Base-by-base conservation (phyloP, 768 basidiomycete genomes). In the Lentinula edodes region DNA sequence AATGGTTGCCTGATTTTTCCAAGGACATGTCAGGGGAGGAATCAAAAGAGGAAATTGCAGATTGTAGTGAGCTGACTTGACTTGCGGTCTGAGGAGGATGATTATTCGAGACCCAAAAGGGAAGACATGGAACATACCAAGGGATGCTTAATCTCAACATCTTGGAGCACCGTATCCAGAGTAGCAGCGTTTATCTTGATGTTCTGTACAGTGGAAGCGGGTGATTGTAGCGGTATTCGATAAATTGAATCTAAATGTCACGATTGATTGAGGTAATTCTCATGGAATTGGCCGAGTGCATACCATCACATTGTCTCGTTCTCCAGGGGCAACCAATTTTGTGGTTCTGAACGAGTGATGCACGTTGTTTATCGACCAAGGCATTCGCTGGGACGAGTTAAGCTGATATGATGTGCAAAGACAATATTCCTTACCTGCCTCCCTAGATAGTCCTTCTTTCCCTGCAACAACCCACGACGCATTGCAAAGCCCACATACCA, bases 261-360 rank as follows among this genome's bases (percentile, higher is more conserved):
- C 6, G 66, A 28, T 35, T 56, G 32, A 23, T 10, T 8, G 12
- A 20, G n/a, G 4, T 50, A 52, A 12, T 36, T 46, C 13, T 34
- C 34, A 64, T 13, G 56, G 6, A 42, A 61, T 15, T 15, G 48
- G 2, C 63, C 35, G 39, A 46, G 36, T 39, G 7, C 42, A 9
- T 67, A 93, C 91, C 75, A 71, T 92, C 89, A 65, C 91, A 93
- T 69, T 93, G 92, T 60, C 84, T 82, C 54, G 80, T 76, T 70
- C 83, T 90, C 92, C 92, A 94, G 2, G 92, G 91, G 68, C 92
- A 94, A 0, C 89, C 89, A 50, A 85, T 79, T 71, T 92, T 92
- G 70, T 94, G 92, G 68, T 81, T 80, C 4, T 83, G 81, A 1
- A 92, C 83, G 5, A 94, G 74, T 46, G 83, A 83, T 3, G 67